A percentile compares a stretch with the other conserved stretches of the same genome.
Evolutionary conservation across 768 basidiomycete species (phyloP).

Genomic region (Tephrocybe sp.): DNA sequence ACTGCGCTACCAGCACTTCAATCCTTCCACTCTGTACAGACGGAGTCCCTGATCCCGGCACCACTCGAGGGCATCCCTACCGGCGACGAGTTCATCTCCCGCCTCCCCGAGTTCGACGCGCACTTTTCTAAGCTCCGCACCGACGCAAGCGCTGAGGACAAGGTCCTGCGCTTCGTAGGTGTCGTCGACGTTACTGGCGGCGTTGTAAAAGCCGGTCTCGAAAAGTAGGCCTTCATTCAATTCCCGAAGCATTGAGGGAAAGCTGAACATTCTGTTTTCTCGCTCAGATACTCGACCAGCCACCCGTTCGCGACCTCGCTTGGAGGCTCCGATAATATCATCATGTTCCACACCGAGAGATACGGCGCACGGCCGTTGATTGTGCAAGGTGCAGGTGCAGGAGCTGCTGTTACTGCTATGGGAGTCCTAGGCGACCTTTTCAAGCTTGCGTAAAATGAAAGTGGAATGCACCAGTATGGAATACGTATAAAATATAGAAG

Average conservation of each 20-base stretch:
- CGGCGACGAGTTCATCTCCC: conserved; percentile 81
- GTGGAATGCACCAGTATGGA: too few species aligned
- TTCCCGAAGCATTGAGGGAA: neutral
- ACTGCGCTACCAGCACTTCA: conserved; percentile 53
- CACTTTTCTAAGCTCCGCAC: conserved; percentile 76
- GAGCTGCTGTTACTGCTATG: conserved; percentile 99
- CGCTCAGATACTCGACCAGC: conserved; percentile 72
- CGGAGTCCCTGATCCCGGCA: conserved; percentile 81
- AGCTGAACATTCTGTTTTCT: conserved; percentile 3
- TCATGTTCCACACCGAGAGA: conserved; percentile 94
- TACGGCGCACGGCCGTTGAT: conserved; percentile 89
- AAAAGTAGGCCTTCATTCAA: conserved; percentile 60
- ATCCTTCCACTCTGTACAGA: conserved; percentile 83
- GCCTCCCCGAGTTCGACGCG: conserved; percentile 80
- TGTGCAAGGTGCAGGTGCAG: conserved; percentile 94
- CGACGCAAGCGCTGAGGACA: conserved; percentile 75
- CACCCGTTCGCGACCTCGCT: conserved; percentile 97
- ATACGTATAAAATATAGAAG: too few species aligned
- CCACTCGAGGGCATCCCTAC: conserved; percentile 64
- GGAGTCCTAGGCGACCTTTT: conserved; percentile 90
- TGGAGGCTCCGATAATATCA: conserved; percentile 95
- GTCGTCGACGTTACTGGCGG: conserved; percentile 80
- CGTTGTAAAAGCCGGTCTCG: conserved; percentile 82
- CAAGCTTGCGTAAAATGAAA: too few species aligned
- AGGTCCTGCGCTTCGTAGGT: conserved; percentile 91